A percentile compares a stretch with the other conserved stretches of the same genome.
phyloP scores from a whole-genome alignment of 2,329 filamentous ascomycete genomes.

The Sporothrix euskadiensis region DNA sequence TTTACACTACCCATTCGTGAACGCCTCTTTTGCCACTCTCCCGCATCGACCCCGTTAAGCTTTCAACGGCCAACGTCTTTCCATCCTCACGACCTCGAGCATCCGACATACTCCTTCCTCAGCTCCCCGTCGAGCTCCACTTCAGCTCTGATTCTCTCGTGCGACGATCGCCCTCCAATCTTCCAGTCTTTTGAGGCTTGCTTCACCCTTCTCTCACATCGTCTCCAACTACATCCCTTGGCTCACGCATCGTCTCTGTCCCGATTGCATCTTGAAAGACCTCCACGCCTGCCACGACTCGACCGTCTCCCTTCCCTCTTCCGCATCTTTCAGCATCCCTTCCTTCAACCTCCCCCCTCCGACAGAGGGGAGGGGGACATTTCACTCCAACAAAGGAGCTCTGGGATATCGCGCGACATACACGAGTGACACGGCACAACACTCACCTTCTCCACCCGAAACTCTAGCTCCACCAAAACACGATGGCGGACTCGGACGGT shows the following conservation, averaged over 20 bases:
- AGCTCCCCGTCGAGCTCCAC: background rate
- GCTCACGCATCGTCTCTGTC: background rate
- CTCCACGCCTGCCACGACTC: background rate
- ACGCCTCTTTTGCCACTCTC: conserved; percentile 10
- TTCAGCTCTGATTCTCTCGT: background rate
- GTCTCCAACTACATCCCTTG: background rate
- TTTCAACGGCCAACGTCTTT: background rate
- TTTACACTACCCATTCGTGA: no score
- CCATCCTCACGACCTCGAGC: background rate
- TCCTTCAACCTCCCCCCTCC: conserved; percentile 16
- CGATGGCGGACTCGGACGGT: conserved; percentile 72
- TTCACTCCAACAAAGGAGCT: background rate
- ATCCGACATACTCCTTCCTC: background rate
- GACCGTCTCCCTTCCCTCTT: background rate
- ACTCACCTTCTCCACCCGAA: background rate
- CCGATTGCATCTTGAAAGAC: background rate
- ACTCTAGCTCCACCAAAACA: background rate
- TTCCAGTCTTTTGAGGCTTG: background rate
- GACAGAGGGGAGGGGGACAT: conserved; percentile 19
- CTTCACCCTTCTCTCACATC: background rate
- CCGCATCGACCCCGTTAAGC: background rate
- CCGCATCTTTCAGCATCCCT: background rate
- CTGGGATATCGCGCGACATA: background rate
- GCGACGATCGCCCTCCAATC: background rate
- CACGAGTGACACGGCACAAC: background rate